Conservation (phyloP, 345 rosid species). For the Aquilaria sinensis region DNA sequence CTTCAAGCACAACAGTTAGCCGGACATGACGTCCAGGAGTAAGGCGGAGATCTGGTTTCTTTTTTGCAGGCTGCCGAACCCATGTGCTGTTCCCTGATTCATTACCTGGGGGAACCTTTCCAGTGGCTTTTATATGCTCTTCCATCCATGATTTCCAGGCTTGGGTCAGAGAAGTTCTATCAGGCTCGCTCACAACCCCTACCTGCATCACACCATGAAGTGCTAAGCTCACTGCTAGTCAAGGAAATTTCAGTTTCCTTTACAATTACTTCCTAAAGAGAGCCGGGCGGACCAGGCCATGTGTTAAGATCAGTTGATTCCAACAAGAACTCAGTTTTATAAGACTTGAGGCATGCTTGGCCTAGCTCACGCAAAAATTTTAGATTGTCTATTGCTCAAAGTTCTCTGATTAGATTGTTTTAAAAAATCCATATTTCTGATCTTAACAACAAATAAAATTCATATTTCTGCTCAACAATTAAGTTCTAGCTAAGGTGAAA, state of each 20-base stretch:
- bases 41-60: conserved; percentile 81
- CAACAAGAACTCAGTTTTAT: background rate
- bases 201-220: conserved; percentile 34
- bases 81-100: conserved; percentile 83
- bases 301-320: background rate
- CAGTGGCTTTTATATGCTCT: conserved; percentile 68
- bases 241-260: conserved; percentile 3
- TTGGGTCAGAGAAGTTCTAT: conserved; percentile 58
- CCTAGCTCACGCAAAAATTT: background rate
- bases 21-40: conserved; percentile 86
- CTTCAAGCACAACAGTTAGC: conserved; percentile 66
- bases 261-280: background rate
- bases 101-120: conserved; percentile 88
- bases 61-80: conserved; percentile 51
- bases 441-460: too few relatives aligned
- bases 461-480: too few relatives aligned
- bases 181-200: conserved; percentile 68
- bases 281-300: background rate
- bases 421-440: too few relatives aligned
- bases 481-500: too few relatives aligned
- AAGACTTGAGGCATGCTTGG: conserved; percentile 1
- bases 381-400: background rate
- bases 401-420: background rate
- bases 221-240: background rate
- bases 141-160: conserved; percentile 99